Evolutionary conservation across 805 yeast genomes (phyloP).

Genomic region (Candida succiphila): DNA sequence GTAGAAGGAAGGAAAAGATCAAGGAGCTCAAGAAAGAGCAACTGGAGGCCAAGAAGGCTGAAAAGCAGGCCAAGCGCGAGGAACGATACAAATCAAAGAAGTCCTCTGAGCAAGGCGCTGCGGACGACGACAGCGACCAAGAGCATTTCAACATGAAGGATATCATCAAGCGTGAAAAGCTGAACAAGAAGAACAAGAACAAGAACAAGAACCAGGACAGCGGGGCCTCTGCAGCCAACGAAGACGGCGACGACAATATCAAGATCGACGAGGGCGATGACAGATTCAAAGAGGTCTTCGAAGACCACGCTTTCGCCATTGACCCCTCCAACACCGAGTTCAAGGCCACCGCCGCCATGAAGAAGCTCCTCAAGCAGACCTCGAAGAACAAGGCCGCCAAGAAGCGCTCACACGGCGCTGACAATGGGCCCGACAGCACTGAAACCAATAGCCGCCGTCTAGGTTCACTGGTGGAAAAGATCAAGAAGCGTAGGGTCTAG

Average conservation of each 20-base stretch:
- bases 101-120: conserved; percentile 24
- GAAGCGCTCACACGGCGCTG: conserved; percentile 8
- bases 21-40: conserved; percentile 49
- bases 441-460: conserved; percentile 6
- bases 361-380: conserved; percentile 69
- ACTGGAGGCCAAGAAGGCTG: conserved; percentile 38
- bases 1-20: conserved; percentile 68
- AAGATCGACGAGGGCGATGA: conserved; percentile 70
- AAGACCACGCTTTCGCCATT: conserved; percentile 84
- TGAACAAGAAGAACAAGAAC: conserved; percentile 34
- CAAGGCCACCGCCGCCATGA: conserved; percentile 83
- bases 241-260: conserved; percentile 41
- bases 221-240: conserved; percentile 44
- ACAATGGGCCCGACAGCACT: not conserved
- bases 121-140: conserved; percentile 40
- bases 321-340: conserved; percentile 91
- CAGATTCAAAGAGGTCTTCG: conserved; percentile 76
- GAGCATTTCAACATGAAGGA: conserved; percentile 76
- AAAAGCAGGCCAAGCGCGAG: conserved; percentile 22
- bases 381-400: conserved; percentile 33
- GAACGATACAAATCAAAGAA: conserved; percentile 13
- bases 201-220: conserved; percentile 40
- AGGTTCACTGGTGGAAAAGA: conserved; percentile 35
- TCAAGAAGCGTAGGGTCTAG: conserved; percentile 37
- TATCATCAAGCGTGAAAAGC: conserved; percentile 63